Evolutionary conservation across 2,329 filamentous ascomycete genomes (phyloP).

Genomic region (Fusarium sp.): DNA sequence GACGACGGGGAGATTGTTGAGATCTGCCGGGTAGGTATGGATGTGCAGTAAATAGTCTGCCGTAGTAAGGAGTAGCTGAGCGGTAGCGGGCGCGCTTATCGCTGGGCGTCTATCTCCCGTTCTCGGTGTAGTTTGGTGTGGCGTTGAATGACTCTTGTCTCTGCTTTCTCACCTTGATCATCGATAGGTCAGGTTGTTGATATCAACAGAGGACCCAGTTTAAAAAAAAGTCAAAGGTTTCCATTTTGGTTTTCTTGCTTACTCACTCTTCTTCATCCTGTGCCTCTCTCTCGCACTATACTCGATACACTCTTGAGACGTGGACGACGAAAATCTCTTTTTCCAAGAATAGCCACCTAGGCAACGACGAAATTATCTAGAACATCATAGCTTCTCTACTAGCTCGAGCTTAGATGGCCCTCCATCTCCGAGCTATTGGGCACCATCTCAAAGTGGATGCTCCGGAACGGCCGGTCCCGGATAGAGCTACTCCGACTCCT

Average conservation of each 20-base stretch:
- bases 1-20: constrained; percentile 8
- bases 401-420: constrained; percentile 23
- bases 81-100: constrained; percentile 7
- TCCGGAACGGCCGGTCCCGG: constrained; percentile 28
- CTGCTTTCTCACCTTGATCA: not conserved
- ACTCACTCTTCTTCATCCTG: constrained; percentile 4
- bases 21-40: not conserved
- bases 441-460: constrained; percentile 16
- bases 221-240: not conserved
- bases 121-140: constrained; percentile 6
- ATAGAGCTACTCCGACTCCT: constrained; percentile 10
- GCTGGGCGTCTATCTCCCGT: constrained; percentile 19
- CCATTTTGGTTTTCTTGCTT: not conserved
- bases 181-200: not conserved
- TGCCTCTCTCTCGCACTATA: constrained; percentile 11
- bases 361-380: constrained; percentile 9
- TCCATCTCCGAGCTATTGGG: constrained; percentile 29
- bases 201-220: constrained; percentile 13
- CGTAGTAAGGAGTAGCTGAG: not conserved
- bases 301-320: not conserved
- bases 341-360: constrained; percentile 17
- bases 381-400: constrained; percentile 19
- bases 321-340: not conserved
- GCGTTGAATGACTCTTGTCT: not conserved
- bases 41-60: not conserved